Evolutionary conservation across 2,329 filamentous ascomycete species (phyloP).

Genomic region (Fusarium torreyae): DNA sequence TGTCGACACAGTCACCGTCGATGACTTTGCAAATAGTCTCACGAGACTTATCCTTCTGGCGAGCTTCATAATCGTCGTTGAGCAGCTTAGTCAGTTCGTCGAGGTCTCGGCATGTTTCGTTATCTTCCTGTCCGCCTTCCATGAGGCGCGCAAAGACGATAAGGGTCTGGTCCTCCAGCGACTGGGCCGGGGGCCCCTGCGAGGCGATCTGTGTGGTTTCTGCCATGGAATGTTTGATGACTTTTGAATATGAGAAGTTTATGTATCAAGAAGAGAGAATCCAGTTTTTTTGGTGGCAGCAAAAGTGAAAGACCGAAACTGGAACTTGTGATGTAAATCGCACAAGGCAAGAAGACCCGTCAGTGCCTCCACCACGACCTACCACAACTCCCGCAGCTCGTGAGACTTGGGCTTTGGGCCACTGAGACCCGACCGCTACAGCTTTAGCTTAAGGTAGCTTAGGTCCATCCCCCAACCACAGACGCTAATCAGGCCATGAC

Average conservation of each 20-base stretch:
- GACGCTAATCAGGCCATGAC: slow-evolving; percentile 2
- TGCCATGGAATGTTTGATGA: slow-evolving; percentile 51
- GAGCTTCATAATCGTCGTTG: slow-evolving; percentile 66
- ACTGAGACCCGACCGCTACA: slow-evolving; percentile 1
- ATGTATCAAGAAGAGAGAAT: neutral
- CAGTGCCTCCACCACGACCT: slow-evolving; percentile 30
- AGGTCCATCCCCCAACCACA: slow-evolving; percentile 22
- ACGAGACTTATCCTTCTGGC: slow-evolving; percentile 59
- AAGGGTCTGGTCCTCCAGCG: slow-evolving; percentile 75
- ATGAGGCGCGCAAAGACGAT: slow-evolving; percentile 90
- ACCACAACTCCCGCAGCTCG: slow-evolving; percentile 29
- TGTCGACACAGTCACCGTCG: slow-evolving; percentile 84
- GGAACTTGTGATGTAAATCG: slow-evolving; percentile 44
- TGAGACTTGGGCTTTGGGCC: slow-evolving; percentile 28
- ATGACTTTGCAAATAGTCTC: slow-evolving; percentile 73
- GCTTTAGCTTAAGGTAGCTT: slow-evolving; percentile 10
- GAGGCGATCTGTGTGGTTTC: slow-evolving; percentile 52
- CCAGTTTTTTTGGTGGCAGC: slow-evolving; percentile 8
- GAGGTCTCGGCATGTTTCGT: slow-evolving; percentile 74
- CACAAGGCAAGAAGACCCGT: slow-evolving; percentile 39
- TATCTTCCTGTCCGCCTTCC: slow-evolving; percentile 89
- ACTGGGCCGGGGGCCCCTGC: slow-evolving; percentile 52
- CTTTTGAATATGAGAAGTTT: neutral
- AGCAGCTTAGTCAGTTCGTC: slow-evolving; percentile 73
- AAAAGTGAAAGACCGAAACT: slow-evolving; percentile 31